Evolutionary conservation across 192 early-diverging fungal genomes (phyloP), one percentile per base, ranked within the genome.

Genomic region (Podila minutissima): DNA sequence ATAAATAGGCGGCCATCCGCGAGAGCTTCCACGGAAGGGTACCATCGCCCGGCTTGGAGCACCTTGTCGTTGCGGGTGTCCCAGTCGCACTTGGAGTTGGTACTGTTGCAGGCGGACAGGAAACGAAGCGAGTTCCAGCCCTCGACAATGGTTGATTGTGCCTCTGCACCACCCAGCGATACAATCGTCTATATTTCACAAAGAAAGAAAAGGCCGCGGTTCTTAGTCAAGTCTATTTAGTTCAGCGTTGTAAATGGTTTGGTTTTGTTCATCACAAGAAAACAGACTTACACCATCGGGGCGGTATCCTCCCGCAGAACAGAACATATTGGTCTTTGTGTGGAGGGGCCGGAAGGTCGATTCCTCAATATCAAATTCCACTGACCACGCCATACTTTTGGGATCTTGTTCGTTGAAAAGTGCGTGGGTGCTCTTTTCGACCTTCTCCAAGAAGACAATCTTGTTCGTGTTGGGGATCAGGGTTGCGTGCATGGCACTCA

Each of bases 271-370:
- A 31, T 17, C 28, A 19, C 0, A 32, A 13, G 65, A 76, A 61
- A 85, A 69, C 33, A 35, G 5, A 41, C 85, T 70, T 62, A 84
- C 85, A 13, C 87, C 87, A 58, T 88, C 85, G 15, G 66, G 71
- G 5, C 85, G 66, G 41, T 86, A 86, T 26, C 86, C 86, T 51
- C 86, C 86, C 6, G 79, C 86, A 4, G 86, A 88, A 57, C 86
- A 88, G 62, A 88, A 88, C 33, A 82, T 82, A 32, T 88, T 88
- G 51, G 84, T 83, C 5, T 75, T 83, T 35, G 82, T 74, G 31
- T 75, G 69, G 2, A 88, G 53, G 17, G 83, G 28, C 24, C 86
- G 68, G 67, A 86, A 86, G 1, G 51, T 64, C 29, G 82, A 65
- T 7, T 71, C 72, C 5, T 75, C 75, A 35, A 86, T 75, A 50